A percentile compares a stretch with the other conserved stretches of the same genome.
Evolutionary conservation across 768 basidiomycete species (phyloP).

Genomic region (Tricholoma bakamatsutake): DNA sequence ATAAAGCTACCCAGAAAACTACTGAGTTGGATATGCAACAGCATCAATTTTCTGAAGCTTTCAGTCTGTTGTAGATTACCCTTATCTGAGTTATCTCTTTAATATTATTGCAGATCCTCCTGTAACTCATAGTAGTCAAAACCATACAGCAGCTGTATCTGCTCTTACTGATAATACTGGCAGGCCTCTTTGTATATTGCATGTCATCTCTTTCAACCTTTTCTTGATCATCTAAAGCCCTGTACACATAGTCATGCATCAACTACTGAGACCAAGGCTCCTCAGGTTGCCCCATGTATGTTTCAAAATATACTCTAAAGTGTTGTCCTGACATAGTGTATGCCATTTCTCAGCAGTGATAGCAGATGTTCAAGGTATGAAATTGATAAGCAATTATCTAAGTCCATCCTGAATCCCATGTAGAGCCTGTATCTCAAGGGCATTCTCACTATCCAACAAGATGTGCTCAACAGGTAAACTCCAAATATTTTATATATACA

Average conservation of each 20-base stretch:
- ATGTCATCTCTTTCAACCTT: background rate
- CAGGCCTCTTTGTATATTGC: background rate
- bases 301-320: background rate
- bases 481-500: background rate
- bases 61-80: background rate
- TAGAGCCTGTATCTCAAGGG: background rate
- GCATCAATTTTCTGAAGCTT: background rate
- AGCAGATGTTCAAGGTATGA: background rate
- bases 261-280: background rate
- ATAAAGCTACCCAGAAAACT: background rate
- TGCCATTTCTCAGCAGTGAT: background rate
- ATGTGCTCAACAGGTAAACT: background rate
- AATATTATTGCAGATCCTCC: background rate
- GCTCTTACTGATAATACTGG: background rate
- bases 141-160: background rate
- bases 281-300: background rate
- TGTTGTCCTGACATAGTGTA: background rate
- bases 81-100: background rate
- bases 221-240: background rate
- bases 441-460: background rate
- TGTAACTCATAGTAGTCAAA: background rate
- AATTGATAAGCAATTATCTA: background rate
- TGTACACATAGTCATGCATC: background rate
- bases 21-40: background rate
- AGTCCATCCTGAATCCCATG: background rate